Evolutionary conservation across 2,329 filamentous ascomycete genomes (phyloP), one percentile per base, ranked within the genome.

Genomic region (Ophiostoma tasmaniense): DNA sequence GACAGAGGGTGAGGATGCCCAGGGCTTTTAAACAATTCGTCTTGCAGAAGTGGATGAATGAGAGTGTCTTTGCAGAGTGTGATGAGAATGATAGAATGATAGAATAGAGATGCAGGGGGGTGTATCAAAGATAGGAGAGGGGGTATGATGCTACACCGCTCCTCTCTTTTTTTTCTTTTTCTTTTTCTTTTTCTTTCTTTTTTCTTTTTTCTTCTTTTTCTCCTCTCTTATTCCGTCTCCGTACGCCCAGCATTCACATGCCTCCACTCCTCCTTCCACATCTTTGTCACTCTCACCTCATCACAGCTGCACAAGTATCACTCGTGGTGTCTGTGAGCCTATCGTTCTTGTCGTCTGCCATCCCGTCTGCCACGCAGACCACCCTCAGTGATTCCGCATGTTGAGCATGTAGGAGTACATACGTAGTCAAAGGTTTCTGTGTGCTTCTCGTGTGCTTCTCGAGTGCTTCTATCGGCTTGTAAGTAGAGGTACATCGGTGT

Each of bases 71-170:
- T n/a, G n/a, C n/a, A n/a, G 5, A 20, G 42, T 45, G n/a, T 45
- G 42, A 45, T 45, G 42, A 20, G 66, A 61, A 55, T 8, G n/a
- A 35, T 35, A 35, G 33, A 4, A 35, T 8, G 3, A 35, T 37
- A 37, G 45, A n/a, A n/a, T 33, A 39, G 35, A 22, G 20, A 30
- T 33, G 30, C 6, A 13, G 55, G 55, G 52, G 55, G 25, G 55
- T 30, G 59, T n/a, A 67, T 22, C 25, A 59, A 62, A 42, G 14
- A 68, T 50, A 39, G 22, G 50, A 68, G 33, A 30, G 45, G 65
- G 30, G 28, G 65, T n/a, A n/a, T 45, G 45, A 50, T 55, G 52
- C 22, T 33, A 61, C 66, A 67, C 66, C 66, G 66, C 66, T 62
- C 50, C 66, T 67, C 25, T 70, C 7, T 28, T 67, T 7, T 59